Evolutionary conservation across 345 rosid genomes (phyloP), one percentile per base, ranked within the genome.

Genomic region (Salix viminalis): DNA sequence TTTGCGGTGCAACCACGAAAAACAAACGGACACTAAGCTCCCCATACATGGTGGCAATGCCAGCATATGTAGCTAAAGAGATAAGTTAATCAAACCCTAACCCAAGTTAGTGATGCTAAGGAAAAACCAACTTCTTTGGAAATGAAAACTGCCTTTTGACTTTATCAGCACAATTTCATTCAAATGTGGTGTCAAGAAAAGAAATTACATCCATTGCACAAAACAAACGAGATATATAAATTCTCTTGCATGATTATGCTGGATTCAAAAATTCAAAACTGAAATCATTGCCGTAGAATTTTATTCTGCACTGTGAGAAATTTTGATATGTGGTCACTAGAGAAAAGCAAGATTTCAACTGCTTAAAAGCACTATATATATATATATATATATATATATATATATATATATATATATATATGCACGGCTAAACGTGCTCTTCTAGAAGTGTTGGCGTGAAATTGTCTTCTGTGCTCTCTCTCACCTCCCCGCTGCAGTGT

Each of bases 261-360:
- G 21, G 18, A 26, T 42, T 65, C 46, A 30, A 60, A 60, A 41
- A 73, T 73, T 69, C 80, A 50, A 69, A 70, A 52, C 79, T 65
- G 81, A 81, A 81, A 85, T 79, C 72, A 85, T 85, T 74, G 79
- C 73, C 26, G 13, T 74, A 8, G 81, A 83, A 79, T 39, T 71
- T 44, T 78, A 19, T 26, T 74, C 48, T 50, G 71, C 73, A 39
- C 30, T 73, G 58, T 23, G 50, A 71, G 48, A 24, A 77, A 73
- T 58, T 9, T 1, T 23, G 74, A 42, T 65, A n/a, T 2, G 14
- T 23, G 62, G 24, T 9, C 62, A n/a, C 26, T 10, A 56, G 10
- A 56, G 62, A 56, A 56, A 56, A 56, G 28, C 28, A 54, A 21
- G 61, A 54, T 54, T 54, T n/a, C 2, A 54, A 54, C 26, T 54